Evolutionary conservation across 2,329 filamentous ascomycete species (phyloP), one percentile per base, ranked within the genome.

Genomic region (Pseudonectria foliicola): DNA sequence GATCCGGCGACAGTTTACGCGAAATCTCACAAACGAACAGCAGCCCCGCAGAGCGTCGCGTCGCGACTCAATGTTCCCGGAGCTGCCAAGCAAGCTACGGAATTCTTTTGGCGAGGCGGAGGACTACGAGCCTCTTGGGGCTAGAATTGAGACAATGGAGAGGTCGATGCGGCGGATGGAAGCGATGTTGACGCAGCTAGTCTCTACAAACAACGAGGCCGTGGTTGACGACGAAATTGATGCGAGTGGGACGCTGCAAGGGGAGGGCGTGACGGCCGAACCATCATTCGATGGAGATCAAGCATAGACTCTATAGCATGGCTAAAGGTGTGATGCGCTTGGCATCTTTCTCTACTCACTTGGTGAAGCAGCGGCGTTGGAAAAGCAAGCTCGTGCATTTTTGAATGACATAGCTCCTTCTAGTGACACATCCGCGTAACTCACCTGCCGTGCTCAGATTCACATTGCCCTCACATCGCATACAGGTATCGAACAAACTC

Each of bases 1-100:
- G 43, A 77, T 78, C 42, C 66, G 73, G 8, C 62, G 71, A 18
- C 74, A 78, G 51, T 78, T 75, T 40, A 63, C 64, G 21, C 62
- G 69, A 29, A 63, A 63, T 25, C 59, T 63, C 25, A 64, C 64
- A 12, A 56, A 57, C n/a, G 61, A 62, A n/a, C 44, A 45, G n/a
- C 46, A 47, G 11, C 13, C 37, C 11, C 49, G 54, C 21, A 55
- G 62, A 13, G 54, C 63, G 11, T 63, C 63, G 30, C 64, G 73
- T 25, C 62, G 74, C 30, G 74, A 78, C 55, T 77, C 73, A 26
- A 73, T 76, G 41, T 76, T 74, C 38, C 73, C 71, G 0, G 67
- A 68, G 1, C 56, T 76, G 12, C 43, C 57, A 4, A 53, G 50
- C 32, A 73, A 75, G 53, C 53, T 77, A 41, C 64, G 66, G 16